phyloP scores from a whole-genome alignment of 345 rosid genomes.

The Punica granatum region DNA sequence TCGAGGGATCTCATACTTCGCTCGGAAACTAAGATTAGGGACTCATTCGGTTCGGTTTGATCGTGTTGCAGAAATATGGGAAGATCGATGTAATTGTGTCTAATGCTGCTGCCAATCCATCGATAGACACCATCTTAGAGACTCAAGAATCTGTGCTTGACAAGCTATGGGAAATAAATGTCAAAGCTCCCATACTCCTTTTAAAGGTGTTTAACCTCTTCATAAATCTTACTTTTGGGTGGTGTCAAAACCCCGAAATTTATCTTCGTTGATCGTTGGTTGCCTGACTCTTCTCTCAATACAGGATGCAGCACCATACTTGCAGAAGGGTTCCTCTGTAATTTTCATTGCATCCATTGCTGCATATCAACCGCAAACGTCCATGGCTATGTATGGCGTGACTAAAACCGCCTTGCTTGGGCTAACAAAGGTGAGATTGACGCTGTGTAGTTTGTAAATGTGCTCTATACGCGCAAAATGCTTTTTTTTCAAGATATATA shows the following conservation, averaged over 20 bases:
- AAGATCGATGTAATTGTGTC: constrained; percentile 70
- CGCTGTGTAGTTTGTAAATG: background rate
- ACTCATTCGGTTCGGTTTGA: background rate
- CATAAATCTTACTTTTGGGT: background rate
- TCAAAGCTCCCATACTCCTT: constrained; percentile 63
- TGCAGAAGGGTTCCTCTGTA: constrained; percentile 73
- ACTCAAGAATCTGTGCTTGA: constrained; percentile 61
- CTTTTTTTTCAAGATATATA: background rate
- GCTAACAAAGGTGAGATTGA: constrained; percentile 56
- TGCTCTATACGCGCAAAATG: background rate
- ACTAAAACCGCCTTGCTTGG: constrained; percentile 94
- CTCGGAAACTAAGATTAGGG: background rate
- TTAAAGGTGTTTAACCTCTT: constrained; percentile 36
- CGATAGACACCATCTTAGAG: constrained; percentile 47
- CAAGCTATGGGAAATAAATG: constrained; percentile 88
- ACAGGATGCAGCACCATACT: constrained; percentile 76
- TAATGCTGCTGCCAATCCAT: constrained; percentile 84
- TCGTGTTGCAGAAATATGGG: constrained; percentile 57
- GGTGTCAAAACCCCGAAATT: background rate
- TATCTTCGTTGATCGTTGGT: background rate
- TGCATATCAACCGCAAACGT: constrained; percentile 51
- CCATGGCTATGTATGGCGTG: constrained; percentile 88
- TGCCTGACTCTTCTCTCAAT: background rate
- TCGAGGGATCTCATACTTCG: background rate
- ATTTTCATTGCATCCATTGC: constrained; percentile 67